Evolutionary conservation across 805 yeast genomes (phyloP), one percentile per base, ranked within the genome.

Genomic region (Teunomyces panamensis): DNA sequence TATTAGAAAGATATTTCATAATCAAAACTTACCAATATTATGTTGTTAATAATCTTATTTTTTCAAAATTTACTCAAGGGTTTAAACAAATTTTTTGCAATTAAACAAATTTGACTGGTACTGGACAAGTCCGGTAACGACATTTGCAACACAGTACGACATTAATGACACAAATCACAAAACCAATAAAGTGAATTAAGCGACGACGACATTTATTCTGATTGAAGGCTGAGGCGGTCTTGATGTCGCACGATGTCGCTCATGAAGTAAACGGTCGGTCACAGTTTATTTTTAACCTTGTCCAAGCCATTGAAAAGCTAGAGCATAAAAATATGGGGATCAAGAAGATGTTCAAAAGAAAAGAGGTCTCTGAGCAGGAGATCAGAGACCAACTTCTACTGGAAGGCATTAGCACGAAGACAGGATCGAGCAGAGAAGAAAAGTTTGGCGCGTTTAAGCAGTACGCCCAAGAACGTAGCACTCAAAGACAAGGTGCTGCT

Each of bases 381-480:
- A 59, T 76, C 49, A 58, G 68, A 42, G 70, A 70, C 42, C 67
- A 64, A 32, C 63, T 79, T 49, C 67, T 63, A 49, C 58, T 58
- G 17, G 57, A 64, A 24, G 81, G 81, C 7, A 68, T 79, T 32
- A 55, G 78, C 9, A 71, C 77, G 26, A 72, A 47, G 48, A n/a
- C 50, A 29, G 39, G 53, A 50, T 16, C 65, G 64, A 20, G 43
- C 43, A 39, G 80, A 39, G 67, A 70, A 48, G 75, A 75, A 51
- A 77, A 78, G 63, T 79, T 79, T 54, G 74, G 78, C 11, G 81
- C 80, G 16, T 79, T 75, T 61, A 65, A 64, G 45, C 67, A 65
- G 43, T 73, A 78, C 56, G 84, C 84, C 29, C 73, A 70, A 49
- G 75, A 75, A 48, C 57, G 75, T 29, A 68, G 60, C 39, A 48